Evolutionary conservation across 345 rosid genomes (phyloP).

Genomic region (Eucalyptus dawsonii): DNA sequence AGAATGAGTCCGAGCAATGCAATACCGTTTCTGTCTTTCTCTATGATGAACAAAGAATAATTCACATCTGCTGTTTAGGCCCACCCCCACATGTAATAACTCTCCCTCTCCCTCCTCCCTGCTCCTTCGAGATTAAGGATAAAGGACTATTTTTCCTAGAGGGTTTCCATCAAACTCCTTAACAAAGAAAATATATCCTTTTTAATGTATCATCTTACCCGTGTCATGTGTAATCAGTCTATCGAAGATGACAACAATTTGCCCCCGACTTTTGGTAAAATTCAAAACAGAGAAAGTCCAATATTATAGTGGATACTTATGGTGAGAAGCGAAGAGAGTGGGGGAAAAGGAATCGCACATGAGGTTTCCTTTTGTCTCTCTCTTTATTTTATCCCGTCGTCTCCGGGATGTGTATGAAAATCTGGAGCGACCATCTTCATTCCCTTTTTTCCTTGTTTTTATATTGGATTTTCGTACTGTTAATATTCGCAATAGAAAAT

Average conservation of each 20-base stretch:
- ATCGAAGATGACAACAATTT: neutral
- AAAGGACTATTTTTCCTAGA: neutral
- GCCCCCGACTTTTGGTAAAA: neutral
- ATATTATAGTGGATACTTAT: neutral
- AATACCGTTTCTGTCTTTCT: neutral
- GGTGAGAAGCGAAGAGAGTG: constrained; percentile 4
- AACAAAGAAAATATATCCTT: neutral
- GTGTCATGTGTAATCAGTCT: neutral
- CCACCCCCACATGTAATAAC: neutral
- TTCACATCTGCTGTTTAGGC: neutral
- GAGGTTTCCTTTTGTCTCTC: neutral
- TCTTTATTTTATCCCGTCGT: constrained; percentile 39
- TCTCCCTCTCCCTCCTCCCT: neutral
- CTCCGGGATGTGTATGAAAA: constrained; percentile 36
- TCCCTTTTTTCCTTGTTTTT: neutral
- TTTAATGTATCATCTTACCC: neutral
- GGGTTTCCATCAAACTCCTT: neutral
- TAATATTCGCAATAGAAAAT: neutral
- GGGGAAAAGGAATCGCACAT: constrained; percentile 25
- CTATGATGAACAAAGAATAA: neutral
- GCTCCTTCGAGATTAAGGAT: neutral
- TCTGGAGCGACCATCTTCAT: constrained; percentile 4
- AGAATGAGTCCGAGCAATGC: neutral
- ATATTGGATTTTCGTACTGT: neutral
- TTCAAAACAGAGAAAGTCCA: neutral